Conservation (phyloP, 768 basidiomycete species). For the Leccinum truebloodii region DNA sequence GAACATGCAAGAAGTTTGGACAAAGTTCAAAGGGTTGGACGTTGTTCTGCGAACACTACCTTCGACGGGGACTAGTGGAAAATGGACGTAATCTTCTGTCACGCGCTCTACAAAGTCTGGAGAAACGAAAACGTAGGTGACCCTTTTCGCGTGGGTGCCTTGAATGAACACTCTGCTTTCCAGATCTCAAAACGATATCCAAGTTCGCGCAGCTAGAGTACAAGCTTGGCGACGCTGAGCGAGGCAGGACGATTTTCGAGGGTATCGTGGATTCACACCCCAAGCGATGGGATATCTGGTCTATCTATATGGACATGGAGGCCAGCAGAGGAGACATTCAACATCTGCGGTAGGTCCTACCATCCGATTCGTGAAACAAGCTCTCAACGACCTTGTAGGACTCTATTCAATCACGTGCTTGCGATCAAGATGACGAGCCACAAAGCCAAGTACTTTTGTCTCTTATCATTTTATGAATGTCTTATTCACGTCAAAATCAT, state of each 20-base stretch:
- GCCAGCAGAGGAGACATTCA: conserved; percentile 77
- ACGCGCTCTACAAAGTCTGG: conserved; percentile 84
- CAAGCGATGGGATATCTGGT: conserved; percentile 95
- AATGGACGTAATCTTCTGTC: conserved; percentile 85
- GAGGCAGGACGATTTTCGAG: conserved; percentile 95
- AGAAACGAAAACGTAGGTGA: conserved; percentile 88
- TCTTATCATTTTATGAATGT: not conserved
- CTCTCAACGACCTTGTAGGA: conserved; percentile 44
- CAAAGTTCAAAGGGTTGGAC: conserved; percentile 95
- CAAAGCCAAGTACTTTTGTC: conserved; percentile 86
- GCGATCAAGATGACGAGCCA: conserved; percentile 87
- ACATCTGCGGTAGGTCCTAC: conserved; percentile 58
- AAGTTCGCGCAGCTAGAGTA: conserved; percentile 96
- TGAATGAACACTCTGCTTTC: conserved; percentile 1
- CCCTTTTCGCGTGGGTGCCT: not conserved
- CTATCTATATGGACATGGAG: conserved; percentile 96
- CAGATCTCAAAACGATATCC: conserved; percentile 94
- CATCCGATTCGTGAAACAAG: not conserved
- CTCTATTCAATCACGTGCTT: conserved; percentile 84
- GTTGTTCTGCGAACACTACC: conserved; percentile 78
- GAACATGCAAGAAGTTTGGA: conserved; percentile 92
- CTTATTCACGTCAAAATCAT: conserved; percentile 15
- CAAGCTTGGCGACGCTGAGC: conserved; percentile 89
- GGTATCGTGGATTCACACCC: conserved; percentile 95
- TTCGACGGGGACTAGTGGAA: conserved; percentile 71